These are phyloP conservation scores for Botryococcus braunii DNA, from an alignment of 163 green algal species.

Conservation along the genomic window DNA sequence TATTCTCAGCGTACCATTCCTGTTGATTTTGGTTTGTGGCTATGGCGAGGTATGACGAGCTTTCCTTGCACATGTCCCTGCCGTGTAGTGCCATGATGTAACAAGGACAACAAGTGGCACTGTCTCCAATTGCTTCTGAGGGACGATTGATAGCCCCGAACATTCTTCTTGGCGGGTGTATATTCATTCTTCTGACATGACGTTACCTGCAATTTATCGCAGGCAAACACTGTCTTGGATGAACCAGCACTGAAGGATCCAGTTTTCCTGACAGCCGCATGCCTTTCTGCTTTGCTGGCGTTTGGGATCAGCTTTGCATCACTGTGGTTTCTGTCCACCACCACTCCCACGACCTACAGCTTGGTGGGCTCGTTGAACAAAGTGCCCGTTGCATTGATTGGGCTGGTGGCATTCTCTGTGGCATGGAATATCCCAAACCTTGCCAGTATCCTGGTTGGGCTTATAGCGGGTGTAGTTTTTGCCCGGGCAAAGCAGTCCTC, in stretches of 20 bases:
- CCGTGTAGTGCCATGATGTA: too few relatives aligned
- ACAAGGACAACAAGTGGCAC: too few relatives aligned
- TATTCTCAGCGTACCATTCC: slow-evolving; percentile 72
- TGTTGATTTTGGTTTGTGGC: not conserved
- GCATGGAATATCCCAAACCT: slow-evolving; percentile 63
- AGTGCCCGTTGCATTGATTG: slow-evolving; percentile 75
- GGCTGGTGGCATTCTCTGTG: slow-evolving; percentile 64
- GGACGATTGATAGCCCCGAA: too few relatives aligned
- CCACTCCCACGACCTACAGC: slow-evolving; percentile 74
- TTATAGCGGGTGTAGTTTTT: slow-evolving; percentile 73
- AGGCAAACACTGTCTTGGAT: slow-evolving; percentile 8
- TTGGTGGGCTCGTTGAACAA: slow-evolving; percentile 82
- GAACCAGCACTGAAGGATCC: slow-evolving; percentile 60
- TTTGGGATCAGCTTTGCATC: slow-evolving; percentile 74
- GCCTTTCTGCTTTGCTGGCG: slow-evolving; percentile 52
- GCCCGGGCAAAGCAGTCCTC: slow-evolving; percentile 54
- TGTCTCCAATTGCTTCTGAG: too few relatives aligned
- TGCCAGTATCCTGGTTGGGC: slow-evolving; percentile 58
- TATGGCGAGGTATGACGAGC: slow-evolving; percentile 4
- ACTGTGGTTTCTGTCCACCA: slow-evolving; percentile 63
- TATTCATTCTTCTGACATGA: too few relatives aligned
- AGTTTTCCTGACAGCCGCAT: slow-evolving; percentile 57
- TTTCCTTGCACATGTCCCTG: too few relatives aligned
- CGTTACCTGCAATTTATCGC: too few relatives aligned
- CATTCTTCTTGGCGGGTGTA: too few relatives aligned